These are phyloP conservation scores for Chalara sp. DNA, from an alignment of 2,329 filamentous ascomycete genomes.

Conservation along the genomic window DNA sequence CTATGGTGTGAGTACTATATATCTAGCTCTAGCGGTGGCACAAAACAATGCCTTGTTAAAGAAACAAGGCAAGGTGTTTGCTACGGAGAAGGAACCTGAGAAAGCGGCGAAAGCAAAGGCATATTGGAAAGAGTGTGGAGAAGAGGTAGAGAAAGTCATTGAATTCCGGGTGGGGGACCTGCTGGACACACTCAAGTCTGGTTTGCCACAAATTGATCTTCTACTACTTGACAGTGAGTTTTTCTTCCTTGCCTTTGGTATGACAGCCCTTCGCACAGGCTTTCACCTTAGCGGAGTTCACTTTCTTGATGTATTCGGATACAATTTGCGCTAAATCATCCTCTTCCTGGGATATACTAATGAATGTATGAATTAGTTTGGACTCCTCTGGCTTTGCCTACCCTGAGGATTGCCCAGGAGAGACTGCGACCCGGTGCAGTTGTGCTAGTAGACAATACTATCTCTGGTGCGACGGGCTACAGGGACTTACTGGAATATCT, in stretches of 20 bases:
- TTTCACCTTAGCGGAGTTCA: no score
- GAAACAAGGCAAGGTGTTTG: conserved; percentile 42
- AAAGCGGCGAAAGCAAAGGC: conserved; percentile 46
- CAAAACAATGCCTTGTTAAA: conserved; percentile 35
- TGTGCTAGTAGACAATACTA: conserved; percentile 43
- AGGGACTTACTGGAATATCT: conserved; percentile 41
- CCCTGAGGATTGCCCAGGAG: conserved; percentile 39
- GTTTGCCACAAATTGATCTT: conserved; percentile 43
- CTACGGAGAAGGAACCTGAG: conserved; percentile 49
- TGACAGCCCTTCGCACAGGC: not conserved
- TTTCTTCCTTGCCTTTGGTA: conserved; percentile 9
- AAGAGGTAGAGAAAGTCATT: conserved; percentile 40
- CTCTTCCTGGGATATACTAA: not conserved
- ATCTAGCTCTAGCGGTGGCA: conserved; percentile 49
- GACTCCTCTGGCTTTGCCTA: conserved; percentile 46
- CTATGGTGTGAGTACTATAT: conserved; percentile 57
- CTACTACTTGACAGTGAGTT: conserved; percentile 53
- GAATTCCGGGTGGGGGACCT: conserved; percentile 53
- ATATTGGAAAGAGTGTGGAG: conserved; percentile 46
- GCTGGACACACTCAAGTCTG: conserved; percentile 44
- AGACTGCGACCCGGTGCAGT: conserved; percentile 39
- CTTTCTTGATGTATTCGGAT: no score
- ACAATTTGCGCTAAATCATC: not conserved
- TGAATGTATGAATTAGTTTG: conserved; percentile 38
- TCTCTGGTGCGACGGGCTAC: conserved; percentile 33